Base-by-base conservation (phyloP, 2,329 filamentous ascomycete genomes). In the Fusarium guadeloupense region DNA sequence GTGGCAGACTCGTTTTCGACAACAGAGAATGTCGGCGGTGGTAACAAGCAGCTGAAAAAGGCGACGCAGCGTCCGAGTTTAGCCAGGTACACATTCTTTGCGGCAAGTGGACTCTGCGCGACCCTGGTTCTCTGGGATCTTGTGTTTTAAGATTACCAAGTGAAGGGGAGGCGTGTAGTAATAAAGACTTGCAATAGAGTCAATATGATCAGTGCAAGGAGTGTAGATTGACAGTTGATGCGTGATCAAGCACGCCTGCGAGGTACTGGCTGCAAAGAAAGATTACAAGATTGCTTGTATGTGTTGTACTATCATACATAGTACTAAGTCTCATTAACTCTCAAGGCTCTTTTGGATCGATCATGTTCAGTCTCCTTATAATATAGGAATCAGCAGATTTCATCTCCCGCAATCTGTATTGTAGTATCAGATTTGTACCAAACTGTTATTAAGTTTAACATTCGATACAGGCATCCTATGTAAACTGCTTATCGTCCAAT, bases 1-100 rank as follows among this genome's bases (percentile, higher is more conserved):
- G 92, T 97, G 26, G 82, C 88, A 37, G 94, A 99, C 74, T 93
- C 92, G 2, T 84, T 88, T 57, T 83, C 86, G 26, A 97, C 93
- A 9, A 86, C 89, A 21, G 90, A 94, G 72, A 97, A 98, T 71
- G 86, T 99, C 44, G 90, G 90, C 13, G 88, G 88, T 54, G 95
- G 94, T 16, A 99, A 99, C 78, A 91, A 90, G 77, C 89, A 98
- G 80, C 81, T 99, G 46, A 95, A 95, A 78, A 88, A 89, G 71
- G 95, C 94, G 23, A 87, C 85, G 1, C 83, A 91, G 72, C 81
- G 88, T 64, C 82, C 85, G 33, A 92, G 90, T 76, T 83, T 88
- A 37, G 91, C 91, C 25, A 87, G 89, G 72, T 88, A 88, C 67
- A 91, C 92, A 1, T 94, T 94, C 69, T 93, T 90, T 74, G 89